Conservation (phyloP, 2,329 filamentous ascomycete genomes). For the Lasiodiplodia sp. region DNA sequence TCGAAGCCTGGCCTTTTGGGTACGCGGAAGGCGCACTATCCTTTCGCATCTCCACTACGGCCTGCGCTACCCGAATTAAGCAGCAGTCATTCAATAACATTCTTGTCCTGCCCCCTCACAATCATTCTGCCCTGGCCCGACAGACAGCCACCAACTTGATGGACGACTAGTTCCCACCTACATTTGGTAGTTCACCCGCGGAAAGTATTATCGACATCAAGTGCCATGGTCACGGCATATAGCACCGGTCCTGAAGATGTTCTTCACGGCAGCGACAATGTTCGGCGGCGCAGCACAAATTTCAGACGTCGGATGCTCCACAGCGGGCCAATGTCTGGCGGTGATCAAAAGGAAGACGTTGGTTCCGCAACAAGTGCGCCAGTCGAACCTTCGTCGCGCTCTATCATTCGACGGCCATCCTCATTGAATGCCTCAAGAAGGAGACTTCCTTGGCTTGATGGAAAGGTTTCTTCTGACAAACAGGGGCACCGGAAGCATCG, state of each 20-base stretch:
- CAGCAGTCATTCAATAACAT: background rate
- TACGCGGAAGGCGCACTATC: background rate
- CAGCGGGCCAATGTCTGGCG: background rate
- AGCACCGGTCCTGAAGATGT: conserved; percentile 6
- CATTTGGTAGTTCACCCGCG: background rate
- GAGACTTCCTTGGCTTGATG: conserved; percentile 31
- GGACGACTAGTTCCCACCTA: background rate
- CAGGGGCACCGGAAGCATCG: background rate
- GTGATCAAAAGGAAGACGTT: background rate
- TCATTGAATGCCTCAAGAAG: conserved; percentile 14
- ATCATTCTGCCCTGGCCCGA: background rate
- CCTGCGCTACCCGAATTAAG: background rate
- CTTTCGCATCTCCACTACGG: too few species aligned
- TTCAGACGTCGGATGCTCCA: background rate
- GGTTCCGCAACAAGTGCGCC: background rate
- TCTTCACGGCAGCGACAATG: background rate
- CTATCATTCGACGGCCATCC: conserved; percentile 3
- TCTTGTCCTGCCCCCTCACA: background rate
- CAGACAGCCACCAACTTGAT: background rate
- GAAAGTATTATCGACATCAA: background rate
- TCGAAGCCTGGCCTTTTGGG: background rate
- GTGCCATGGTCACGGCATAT: conserved; percentile 3
- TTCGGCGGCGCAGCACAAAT: conserved; percentile 11
- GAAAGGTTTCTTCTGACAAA: background rate
- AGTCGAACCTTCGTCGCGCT: background rate